Evolutionary conservation across 352 stramenopile genomes (phyloP), one percentile per base, ranked within the genome.

Genomic region (Nothophytophthora sp.): DNA sequence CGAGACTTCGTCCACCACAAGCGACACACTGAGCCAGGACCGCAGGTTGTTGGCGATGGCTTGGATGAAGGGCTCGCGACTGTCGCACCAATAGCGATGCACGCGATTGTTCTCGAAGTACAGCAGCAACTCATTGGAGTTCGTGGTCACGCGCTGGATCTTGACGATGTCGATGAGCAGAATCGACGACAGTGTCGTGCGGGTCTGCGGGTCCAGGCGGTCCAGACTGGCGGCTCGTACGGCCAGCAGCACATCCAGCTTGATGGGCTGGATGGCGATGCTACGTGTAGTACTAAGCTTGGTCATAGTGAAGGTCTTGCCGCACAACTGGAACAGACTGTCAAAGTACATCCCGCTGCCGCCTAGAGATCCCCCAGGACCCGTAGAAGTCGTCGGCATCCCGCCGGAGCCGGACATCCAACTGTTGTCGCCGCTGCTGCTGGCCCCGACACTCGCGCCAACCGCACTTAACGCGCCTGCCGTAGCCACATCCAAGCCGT

Each of bases 21-120:
- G 62, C 37, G 82, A 79, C 33, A 91, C 76, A 42, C 75, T 90
- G 12, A 95, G 69, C 79, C 83, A 93, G 23, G 86, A 93, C 11
- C 86, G 83, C 25, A 95, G 48, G 56, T 95, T 95, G 60, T 95
- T 95, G 0, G 79, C 81, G 16, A 95, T 83, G 2, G 83, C 81
- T 48, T 92, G 82, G 22, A 95, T 94, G 45, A 95, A 94, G 20
- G 86, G 81, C 53, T 95, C 86, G 6, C 86, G 82, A 44, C 78
- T 85, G 43, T 95, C 83, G 33, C 79, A 88, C 83, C 81, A 92
- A 48, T 92, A 95, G n/a, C 86, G 79, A 48, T 93, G 81, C 28
- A 92, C 76, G n/a, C 82, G 72, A 33, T 91, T 91, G 62, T 92
- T 91, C 29, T 95, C 81, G 29, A 80, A 95, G 66, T 93, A 95